Evolutionary conservation across 2,329 filamentous ascomycete species (phyloP).

Genomic region (Neopestalotiopsis sp.): DNA sequence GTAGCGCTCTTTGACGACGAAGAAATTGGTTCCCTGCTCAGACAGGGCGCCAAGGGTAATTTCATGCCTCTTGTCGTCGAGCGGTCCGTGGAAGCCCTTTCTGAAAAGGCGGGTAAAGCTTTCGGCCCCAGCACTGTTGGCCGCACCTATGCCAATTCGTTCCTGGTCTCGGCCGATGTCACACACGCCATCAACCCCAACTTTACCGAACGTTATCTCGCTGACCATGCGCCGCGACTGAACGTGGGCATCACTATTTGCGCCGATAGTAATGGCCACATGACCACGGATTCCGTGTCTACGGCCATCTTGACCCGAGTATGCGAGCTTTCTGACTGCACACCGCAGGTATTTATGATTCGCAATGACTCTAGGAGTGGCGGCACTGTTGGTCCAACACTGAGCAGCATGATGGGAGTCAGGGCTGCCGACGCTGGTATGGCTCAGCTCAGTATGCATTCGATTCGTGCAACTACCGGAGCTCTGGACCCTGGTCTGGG

Average conservation of each 20-base stretch:
- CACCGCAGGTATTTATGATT: conserved; percentile 90
- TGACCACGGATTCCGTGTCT: conserved; percentile 91
- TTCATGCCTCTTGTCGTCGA: conserved; percentile 84
- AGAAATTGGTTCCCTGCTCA: conserved; percentile 89
- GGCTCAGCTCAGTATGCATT: conserved; percentile 93
- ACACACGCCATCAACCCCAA: conserved; percentile 95
- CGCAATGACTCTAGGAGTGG: conserved; percentile 88
- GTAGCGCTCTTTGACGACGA: conserved; percentile 97
- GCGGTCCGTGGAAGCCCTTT: conserved; percentile 73
- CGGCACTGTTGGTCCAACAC: conserved; percentile 93
- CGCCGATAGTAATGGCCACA: conserved; percentile 88
- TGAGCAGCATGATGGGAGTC: conserved; percentile 81
- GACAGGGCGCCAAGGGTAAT: conserved; percentile 89
- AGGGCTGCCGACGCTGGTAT: conserved; percentile 86
- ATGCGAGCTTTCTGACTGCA: conserved; percentile 73
- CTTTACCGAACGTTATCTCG: conserved; percentile 82
- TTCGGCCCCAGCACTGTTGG: conserved; percentile 69
- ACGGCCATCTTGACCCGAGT: conserved; percentile 80
- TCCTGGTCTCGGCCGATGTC: conserved; percentile 91
- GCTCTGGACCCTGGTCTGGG: conserved; percentile 85
- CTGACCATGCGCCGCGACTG: conserved; percentile 83
- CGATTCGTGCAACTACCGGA: conserved; percentile 86
- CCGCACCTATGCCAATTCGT: conserved; percentile 88
- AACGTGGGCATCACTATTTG: conserved; percentile 86
- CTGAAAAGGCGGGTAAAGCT: conserved; percentile 40